A percentile compares a stretch with the other conserved stretches of the same genome.
These are phyloP conservation scores for Amphicarpaea edgeworthii DNA, from an alignment of 306 rosid genomes.

Conservation along the genomic window DNA sequence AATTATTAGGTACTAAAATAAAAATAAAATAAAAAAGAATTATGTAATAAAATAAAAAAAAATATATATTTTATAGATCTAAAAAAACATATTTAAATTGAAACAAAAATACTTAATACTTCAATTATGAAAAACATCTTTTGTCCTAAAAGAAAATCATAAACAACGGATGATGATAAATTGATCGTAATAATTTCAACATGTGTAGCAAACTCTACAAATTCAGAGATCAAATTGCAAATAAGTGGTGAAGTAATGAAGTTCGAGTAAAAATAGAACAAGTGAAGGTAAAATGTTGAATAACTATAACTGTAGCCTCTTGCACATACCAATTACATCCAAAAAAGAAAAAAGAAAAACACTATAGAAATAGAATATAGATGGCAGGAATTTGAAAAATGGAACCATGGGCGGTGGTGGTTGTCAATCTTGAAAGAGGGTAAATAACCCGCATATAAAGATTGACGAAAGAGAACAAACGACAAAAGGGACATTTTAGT, in stretches of 20 bases:
- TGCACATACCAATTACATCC: conserved; percentile 47
- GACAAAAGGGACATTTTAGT: conserved; percentile 22
- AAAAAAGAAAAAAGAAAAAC: conserved; percentile 11
- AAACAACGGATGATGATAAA: not conserved
- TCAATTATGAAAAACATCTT: too few relatives aligned
- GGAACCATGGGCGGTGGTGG: conserved; percentile 40
- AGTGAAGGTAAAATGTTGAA: conserved; percentile 43
- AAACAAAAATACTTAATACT: too few relatives aligned
- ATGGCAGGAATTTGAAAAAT: conserved; percentile 42
- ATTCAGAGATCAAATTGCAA: conserved; percentile 9
- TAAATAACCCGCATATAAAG: conserved; percentile 35
- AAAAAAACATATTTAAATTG: too few relatives aligned
- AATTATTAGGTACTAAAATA: too few relatives aligned
- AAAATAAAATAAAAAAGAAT: too few relatives aligned
- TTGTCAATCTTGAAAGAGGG: conserved; percentile 37
- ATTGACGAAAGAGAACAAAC: conserved; percentile 31
- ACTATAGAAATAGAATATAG: conserved; percentile 44
- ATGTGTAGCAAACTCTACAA: not conserved
- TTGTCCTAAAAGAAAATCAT: not conserved
- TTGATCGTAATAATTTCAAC: not conserved
- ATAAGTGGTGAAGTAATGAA: not conserved
- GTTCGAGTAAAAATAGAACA: not conserved
- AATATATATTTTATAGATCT: too few relatives aligned
- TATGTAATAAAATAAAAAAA: too few relatives aligned
- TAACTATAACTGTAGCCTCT: conserved; percentile 50